phyloP scores from a whole-genome alignment of 495 filamentous ascomycete genomes.

The Aspergillus campestris region DNA sequence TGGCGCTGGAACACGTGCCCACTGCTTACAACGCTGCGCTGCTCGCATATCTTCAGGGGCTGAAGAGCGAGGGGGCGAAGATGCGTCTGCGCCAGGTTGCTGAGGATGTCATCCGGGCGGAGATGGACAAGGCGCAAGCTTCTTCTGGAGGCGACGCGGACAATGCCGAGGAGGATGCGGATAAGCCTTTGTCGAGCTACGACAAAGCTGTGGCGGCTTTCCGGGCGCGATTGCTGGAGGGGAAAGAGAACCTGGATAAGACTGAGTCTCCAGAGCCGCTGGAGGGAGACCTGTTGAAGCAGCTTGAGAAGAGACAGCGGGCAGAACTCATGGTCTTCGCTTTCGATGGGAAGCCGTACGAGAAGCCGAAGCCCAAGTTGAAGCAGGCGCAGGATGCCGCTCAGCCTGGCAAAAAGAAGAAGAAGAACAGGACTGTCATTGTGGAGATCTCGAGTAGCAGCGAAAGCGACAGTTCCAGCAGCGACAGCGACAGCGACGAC shows the following conservation, averaged over 20 bases:
- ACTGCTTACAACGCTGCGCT: slow-evolving; percentile 54
- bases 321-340: slow-evolving; percentile 40
- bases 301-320: slow-evolving; percentile 35
- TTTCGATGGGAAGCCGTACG: slow-evolving; percentile 26
- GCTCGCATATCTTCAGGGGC: slow-evolving; percentile 59
- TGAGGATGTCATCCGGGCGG: slow-evolving; percentile 41
- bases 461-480: slow-evolving; percentile 28
- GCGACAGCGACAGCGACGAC: slow-evolving; percentile 22
- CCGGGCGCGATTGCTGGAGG: slow-evolving; percentile 21
- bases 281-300: slow-evolving; percentile 31
- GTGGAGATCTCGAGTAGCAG: slow-evolving; percentile 42
- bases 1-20: slow-evolving; percentile 59
- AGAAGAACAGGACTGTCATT: slow-evolving; percentile 44
- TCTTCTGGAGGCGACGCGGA: slow-evolving; percentile 25
- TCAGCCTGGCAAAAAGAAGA: slow-evolving; percentile 44
- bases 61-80: slow-evolving; percentile 58
- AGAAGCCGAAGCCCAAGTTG: slow-evolving; percentile 18
- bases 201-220: slow-evolving; percentile 44
- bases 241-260: slow-evolving; percentile 23
- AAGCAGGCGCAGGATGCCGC: slow-evolving; percentile 13
- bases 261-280: slow-evolving; percentile 26
- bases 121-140: slow-evolving; percentile 24
- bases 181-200: slow-evolving; percentile 42
- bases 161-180: slow-evolving; percentile 29
- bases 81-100: slow-evolving; percentile 53